Evolutionary conservation across 192 early-diverging fungal genomes (phyloP).

Genomic region (Pilobolus umbonatus): DNA sequence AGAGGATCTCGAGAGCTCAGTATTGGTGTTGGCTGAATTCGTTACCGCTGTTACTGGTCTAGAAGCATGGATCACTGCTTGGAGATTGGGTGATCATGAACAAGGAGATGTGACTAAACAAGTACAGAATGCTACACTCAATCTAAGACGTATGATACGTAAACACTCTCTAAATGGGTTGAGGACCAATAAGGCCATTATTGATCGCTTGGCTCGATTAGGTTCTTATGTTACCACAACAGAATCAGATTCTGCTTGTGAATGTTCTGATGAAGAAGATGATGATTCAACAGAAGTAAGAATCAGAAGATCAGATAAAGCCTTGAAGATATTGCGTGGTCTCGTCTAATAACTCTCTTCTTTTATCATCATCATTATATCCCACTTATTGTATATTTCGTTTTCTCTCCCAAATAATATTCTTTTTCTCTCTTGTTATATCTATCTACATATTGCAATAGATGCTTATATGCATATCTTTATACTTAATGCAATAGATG

Average conservation of each 20-base stretch:
- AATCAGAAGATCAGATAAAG: neutral
- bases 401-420: neutral
- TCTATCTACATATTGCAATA: too few relatives aligned
- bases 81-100: neutral
- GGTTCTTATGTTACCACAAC: slow-evolving; percentile 8
- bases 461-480: too few relatives aligned
- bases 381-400: neutral
- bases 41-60: slow-evolving; percentile 22
- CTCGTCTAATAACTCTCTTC: neutral
- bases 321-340: slow-evolving; percentile 9
- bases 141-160: slow-evolving; percentile 27
- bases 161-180: slow-evolving; percentile 16
- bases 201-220: slow-evolving; percentile 19
- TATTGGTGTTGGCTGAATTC: slow-evolving; percentile 25
- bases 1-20: slow-evolving; percentile 12
- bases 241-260: slow-evolving; percentile 14
- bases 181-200: slow-evolving; percentile 14
- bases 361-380: neutral
- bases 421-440: neutral
- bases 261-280: slow-evolving; percentile 5
- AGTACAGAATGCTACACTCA: slow-evolving; percentile 3
- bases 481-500: too few relatives aligned
- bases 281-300: neutral
- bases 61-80: slow-evolving; percentile 29
- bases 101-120: slow-evolving; percentile 4